Base-by-base conservation (phyloP, 2,329 filamentous ascomycete genomes). In the Elsinoe necatrix region DNA sequence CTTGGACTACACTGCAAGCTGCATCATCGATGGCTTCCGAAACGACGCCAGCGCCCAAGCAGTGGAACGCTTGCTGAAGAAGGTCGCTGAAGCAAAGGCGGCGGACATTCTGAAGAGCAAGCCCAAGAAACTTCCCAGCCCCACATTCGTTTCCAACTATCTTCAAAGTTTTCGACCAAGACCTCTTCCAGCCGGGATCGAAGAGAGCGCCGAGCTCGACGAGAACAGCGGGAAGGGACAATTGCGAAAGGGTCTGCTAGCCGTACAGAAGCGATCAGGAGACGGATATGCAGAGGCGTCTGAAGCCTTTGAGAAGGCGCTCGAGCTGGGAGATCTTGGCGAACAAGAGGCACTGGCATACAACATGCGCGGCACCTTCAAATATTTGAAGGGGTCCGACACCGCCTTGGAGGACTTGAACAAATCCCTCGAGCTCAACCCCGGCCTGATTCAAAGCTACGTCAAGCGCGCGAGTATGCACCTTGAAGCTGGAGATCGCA, bases 401-500 rank as follows among this genome's bases (percentile, higher is more conserved):
- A 81, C 85, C 60, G 93, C 93, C 2, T 78, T 96, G 63, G 75
- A 79, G 39, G 93, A 97, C 69, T 81, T 98, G 67, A 89, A 90
- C 72, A 93, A 88, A 82, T 95, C 89, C 71, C 86, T 97, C 58
- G 89, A 95, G 72, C 77, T 97, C 47, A 86, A 97, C 67, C 87
- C 89, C 12, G 78, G 82, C 7, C 79, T 97, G 75, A 95, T 90
- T 6, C 93, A 98, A 76, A 95, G 89, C 76, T 97, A 95, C 72
- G 95, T 98, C 76, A 98, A 98, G 80, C 87, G 93, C 59, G 93
- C 93, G 56, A 97, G 91, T 79, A 95, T 98, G 86, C 89, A 95
- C 71, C 80, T 98, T 37, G 93, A 98, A 75, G 84, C 93, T 59
- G 91, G 88, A 61, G 85, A 92, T 67, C 87, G 89, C 55, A 86